Conservation (phyloP, 2,329 filamentous ascomycete species). For the Colletotrichum viniferum region DNA sequence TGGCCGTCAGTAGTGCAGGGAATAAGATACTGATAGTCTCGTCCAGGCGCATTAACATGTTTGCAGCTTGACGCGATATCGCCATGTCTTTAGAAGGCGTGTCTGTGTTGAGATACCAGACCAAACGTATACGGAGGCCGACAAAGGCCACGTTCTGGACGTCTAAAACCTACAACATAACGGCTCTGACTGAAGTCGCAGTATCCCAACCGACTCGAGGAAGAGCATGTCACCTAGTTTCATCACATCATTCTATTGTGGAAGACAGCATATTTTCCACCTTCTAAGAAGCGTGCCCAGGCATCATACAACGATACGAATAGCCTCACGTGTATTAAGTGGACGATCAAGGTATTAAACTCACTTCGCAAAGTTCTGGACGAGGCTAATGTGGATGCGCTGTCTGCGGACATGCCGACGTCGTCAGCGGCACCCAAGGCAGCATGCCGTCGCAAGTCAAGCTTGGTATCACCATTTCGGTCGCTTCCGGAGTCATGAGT, state of each 20-base stretch:
- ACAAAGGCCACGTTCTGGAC: neutral
- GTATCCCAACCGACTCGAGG: neutral
- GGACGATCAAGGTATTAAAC: neutral
- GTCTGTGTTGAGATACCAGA: neutral
- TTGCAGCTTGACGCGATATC: neutral
- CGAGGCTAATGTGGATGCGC: neutral
- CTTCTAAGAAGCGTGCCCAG: neutral
- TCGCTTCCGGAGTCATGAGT: neutral
- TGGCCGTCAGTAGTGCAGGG: neutral
- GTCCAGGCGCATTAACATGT: neutral
- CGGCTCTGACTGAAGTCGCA: neutral
- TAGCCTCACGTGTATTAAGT: neutral
- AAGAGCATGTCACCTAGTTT: rapidly evolving
- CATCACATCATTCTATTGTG: neutral
- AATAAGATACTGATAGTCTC: rapidly evolving
- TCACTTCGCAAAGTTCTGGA: neutral
- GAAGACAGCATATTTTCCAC: neutral
- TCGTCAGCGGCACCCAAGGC: neutral
- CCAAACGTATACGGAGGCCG: neutral
- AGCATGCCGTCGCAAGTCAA: neutral
- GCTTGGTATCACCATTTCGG: neutral
- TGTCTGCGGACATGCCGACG: neutral
- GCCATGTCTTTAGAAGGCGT: neutral
- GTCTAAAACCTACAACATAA: neutral
- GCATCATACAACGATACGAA: neutral